phyloP scores from a whole-genome alignment of 1,284 basidiomycete species.

The Mycena citricolor region DNA sequence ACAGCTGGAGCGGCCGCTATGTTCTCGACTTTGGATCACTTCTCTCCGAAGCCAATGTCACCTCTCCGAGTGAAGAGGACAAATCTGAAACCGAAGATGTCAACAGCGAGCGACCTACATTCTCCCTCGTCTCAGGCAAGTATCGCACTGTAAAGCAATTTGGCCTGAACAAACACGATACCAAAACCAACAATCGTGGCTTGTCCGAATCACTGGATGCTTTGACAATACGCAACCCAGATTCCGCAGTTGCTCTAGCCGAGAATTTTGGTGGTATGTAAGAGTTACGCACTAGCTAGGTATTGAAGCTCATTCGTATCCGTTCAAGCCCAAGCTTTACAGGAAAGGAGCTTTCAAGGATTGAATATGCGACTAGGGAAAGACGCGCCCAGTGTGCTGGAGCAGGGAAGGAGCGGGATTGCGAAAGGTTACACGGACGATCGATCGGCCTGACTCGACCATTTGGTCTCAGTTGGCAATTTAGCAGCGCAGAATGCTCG shows the following conservation, averaged over 20 bases:
- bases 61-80: neutral
- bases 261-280: conserved; percentile 73
- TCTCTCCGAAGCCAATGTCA: conserved; percentile 45
- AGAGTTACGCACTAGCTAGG: too few relatives aligned
- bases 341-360: conserved; percentile 76
- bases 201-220: too few relatives aligned
- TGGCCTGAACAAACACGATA: too few relatives aligned
- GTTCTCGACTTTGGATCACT: conserved; percentile 79
- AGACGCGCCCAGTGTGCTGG: conserved; percentile 79
- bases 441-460: too few relatives aligned
- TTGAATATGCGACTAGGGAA: conserved; percentile 80
- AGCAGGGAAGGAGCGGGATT: conserved; percentile 88
- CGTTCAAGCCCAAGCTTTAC: conserved; percentile 72
- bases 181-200: too few relatives aligned
- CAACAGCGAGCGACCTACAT: conserved; percentile 71
- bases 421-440: conserved; percentile 71
- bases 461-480: too few relatives aligned
- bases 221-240: conserved; percentile 69
- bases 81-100: conserved; percentile 30
- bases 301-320: too few relatives aligned
- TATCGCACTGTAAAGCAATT: conserved; percentile 80
- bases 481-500: too few relatives aligned
- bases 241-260: conserved; percentile 52
- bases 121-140: conserved; percentile 85
- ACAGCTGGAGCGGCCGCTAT: conserved; percentile 80